Evolutionary conservation across 2,329 filamentous ascomycete genomes (phyloP).

Genomic region (Mollisia scopiformis): DNA sequence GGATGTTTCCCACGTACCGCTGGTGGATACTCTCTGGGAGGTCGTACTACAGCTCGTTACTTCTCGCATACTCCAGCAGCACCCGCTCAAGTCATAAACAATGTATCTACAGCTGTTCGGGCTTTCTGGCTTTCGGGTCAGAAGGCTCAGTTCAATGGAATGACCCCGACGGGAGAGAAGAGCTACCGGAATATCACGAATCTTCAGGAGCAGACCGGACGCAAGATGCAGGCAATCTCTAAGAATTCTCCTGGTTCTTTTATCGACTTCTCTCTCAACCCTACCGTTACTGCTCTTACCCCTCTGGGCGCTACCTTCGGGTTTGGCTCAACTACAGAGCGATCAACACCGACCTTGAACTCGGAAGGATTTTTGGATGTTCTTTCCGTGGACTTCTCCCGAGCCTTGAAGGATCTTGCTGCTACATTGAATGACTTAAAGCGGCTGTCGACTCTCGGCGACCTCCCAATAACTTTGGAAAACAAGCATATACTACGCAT

Average conservation of each 20-base stretch:
- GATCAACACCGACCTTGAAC: conserved; percentile 67
- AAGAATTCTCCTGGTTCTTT: conserved; percentile 71
- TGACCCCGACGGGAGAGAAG: conserved; percentile 73
- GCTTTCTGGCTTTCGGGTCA: conserved; percentile 92
- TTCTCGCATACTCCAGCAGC: conserved; percentile 88
- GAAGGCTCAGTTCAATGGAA: conserved; percentile 83
- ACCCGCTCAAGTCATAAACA: conserved; percentile 89
- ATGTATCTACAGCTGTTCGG: conserved; percentile 90
- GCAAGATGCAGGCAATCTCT: conserved; percentile 64
- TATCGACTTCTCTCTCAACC: conserved; percentile 86
- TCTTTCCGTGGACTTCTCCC: conserved; percentile 85
- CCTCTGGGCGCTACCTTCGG: conserved; percentile 64
- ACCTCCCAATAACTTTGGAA: conserved; percentile 79
- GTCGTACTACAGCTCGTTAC: conserved; percentile 73
- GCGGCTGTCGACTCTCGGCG: conserved; percentile 74
- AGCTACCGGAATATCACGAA: conserved; percentile 77
- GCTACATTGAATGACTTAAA: conserved; percentile 81
- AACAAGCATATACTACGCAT: conserved; percentile 66
- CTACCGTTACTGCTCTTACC: conserved; percentile 86
- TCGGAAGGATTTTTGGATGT: conserved; percentile 83
- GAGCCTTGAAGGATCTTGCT: conserved; percentile 81
- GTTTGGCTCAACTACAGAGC: conserved; percentile 39
- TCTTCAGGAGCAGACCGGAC: conserved; percentile 72
- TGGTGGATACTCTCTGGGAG: conserved; percentile 82
- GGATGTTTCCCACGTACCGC: conserved; percentile 83